Evolutionary conservation across 192 early-diverging fungal species (phyloP), one percentile per base, ranked within the genome.

Genomic region (Linnemannia elongata): DNA sequence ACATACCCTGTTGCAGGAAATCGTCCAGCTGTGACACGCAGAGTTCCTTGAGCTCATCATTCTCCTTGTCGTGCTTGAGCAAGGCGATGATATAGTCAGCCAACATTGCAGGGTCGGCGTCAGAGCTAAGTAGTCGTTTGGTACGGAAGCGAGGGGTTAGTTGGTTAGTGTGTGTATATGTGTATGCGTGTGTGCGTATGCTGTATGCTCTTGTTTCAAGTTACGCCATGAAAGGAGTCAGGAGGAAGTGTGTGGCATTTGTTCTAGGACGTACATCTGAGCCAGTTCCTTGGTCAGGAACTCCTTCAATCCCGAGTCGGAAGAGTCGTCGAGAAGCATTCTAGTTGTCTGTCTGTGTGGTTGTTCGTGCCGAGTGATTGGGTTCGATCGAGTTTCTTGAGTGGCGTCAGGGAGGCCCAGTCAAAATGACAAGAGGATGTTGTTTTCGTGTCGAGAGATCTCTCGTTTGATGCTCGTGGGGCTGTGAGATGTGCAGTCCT

Each of bases 31-130:
- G 94, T 42, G 91, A 89, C 22, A 90, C 78, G 72, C 92, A 93
- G 3, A 92, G 79, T 24, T 80, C 76, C 74, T 90, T 92, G n/a
- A 97, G 80, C 24, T 93, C 95, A 4, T 80, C 77, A 18, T 88
- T 87, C 10, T 90, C 74, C 60, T 93, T 91, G 57, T 96, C 93
- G 57, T 95, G 94, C 42, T 90, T 91, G n/a, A 97, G 81, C 24
- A 97, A 86, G 6, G 96, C 96, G 55, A 96, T 85, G 42, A 96
- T 92, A 87, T 97, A 97, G 39, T 97, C 93, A 12, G 96, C 94
- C 30, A 97, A 76, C 42, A 95, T 94, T n/a, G 81, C 85, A 22
- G 95, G 95, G 85, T 97, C 96, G 41, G 91, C 93, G 47, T 93
- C 93, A 45, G 90, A 92, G 71, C 93, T 93, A 79, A 52, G 35